phyloP scores from a whole-genome alignment of 2,329 filamentous ascomycete species.

The Clarireedia paspali region DNA sequence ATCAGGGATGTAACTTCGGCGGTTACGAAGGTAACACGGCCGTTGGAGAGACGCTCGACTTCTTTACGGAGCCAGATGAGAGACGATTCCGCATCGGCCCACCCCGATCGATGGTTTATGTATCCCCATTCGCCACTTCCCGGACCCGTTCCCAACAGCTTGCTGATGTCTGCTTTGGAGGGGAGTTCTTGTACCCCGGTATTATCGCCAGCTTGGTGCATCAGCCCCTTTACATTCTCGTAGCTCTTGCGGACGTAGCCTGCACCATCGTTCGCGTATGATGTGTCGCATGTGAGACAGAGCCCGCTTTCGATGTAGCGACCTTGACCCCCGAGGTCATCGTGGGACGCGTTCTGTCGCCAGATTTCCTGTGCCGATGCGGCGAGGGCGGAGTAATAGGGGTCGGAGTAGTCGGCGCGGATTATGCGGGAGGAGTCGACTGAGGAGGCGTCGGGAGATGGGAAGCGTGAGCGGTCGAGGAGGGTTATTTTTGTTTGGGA shows the following conservation, averaged over 20 bases:
- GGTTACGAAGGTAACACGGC: constrained; percentile 43
- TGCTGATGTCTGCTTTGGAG: constrained; percentile 36
- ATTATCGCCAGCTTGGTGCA: constrained; percentile 27
- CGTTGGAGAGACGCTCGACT: constrained; percentile 20
- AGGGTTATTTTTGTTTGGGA: constrained; percentile 45
- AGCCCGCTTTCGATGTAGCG: constrained; percentile 67
- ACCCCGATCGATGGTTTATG: constrained; percentile 66
- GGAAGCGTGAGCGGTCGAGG: constrained; percentile 51
- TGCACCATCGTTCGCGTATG: constrained; percentile 27
- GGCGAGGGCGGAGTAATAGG: constrained; percentile 68
- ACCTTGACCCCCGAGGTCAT: constrained; percentile 50
- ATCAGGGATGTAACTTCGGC: constrained; percentile 30
- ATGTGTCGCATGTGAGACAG: constrained; percentile 50
- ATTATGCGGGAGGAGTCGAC: constrained; percentile 59
- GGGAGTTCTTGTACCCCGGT: constrained; percentile 34
- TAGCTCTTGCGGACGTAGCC: constrained; percentile 52
- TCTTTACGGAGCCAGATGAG: constrained; percentile 52
- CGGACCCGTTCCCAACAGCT: constrained; percentile 40
- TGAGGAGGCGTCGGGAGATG: constrained; percentile 50
- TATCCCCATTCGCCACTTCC: constrained; percentile 60
- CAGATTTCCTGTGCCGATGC: constrained; percentile 61
- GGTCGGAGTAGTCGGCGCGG: constrained; percentile 71
- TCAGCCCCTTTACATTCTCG: constrained; percentile 45
- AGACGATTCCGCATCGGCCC: constrained; percentile 68
- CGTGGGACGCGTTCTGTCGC: constrained; percentile 45